Evolutionary conservation across 1,284 basidiomycete species (phyloP).

Genomic region (Athelia sp.): DNA sequence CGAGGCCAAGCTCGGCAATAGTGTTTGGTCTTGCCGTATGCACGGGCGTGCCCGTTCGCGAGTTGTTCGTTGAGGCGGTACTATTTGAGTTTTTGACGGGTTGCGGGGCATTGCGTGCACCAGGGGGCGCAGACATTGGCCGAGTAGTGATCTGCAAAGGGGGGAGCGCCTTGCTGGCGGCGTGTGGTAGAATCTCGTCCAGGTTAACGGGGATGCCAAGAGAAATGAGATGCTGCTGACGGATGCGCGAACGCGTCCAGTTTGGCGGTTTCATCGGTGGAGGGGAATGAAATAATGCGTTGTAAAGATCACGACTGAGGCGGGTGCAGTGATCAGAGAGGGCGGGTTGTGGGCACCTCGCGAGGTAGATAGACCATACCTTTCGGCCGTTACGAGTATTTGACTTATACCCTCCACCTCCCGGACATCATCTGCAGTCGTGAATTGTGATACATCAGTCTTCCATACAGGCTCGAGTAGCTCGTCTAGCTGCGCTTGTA

Average conservation of each 20-base stretch:
- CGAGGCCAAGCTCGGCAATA: constrained; percentile 55
- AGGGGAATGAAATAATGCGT: constrained; percentile 57
- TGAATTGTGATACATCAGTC: constrained; percentile 39
- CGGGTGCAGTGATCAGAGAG: constrained; percentile 6
- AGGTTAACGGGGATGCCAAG: constrained; percentile 91
- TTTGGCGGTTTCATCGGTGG: constrained; percentile 76
- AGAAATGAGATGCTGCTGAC: constrained; percentile 83
- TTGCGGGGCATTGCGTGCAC: constrained; percentile 38
- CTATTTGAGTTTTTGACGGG: constrained; percentile 22
- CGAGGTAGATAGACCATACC: too few relatives aligned
- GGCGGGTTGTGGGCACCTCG: too few relatives aligned
- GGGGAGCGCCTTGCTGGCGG: constrained; percentile 67
- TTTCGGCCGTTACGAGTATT: constrained; percentile 67
- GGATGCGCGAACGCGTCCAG: constrained; percentile 86
- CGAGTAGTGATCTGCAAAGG: constrained; percentile 79
- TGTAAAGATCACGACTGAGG: constrained; percentile 72
- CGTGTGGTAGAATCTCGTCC: constrained; percentile 82
- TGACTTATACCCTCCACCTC: constrained; percentile 78
- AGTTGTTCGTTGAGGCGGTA: constrained; percentile 33
- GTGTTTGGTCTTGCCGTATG: constrained; percentile 32
- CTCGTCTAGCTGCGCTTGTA: constrained; percentile 59
- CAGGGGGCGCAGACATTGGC: constrained; percentile 73
- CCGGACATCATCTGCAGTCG: constrained; percentile 71
- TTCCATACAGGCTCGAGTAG: constrained; percentile 67
- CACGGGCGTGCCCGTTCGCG: constrained; percentile 57